A percentile compares a stretch with the other conserved stretches of the same genome.
These are phyloP conservation scores for Pythium rhizo-oryzae DNA, from an alignment of 352 stramenopile genomes.

Conservation along the genomic window DNA sequence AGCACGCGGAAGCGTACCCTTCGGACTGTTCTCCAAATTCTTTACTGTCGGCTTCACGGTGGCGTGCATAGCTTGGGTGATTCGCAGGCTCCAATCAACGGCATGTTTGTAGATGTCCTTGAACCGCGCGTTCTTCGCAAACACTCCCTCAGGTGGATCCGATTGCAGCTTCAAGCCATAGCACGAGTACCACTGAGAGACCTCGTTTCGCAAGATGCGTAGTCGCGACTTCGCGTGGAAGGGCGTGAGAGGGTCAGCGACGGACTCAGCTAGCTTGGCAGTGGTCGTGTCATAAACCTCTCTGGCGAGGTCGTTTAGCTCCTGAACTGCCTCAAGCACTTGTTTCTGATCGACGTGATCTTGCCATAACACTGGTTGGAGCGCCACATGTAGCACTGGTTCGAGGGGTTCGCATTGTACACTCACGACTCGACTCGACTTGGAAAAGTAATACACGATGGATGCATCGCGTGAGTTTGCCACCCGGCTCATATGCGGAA, in stretches of 20 bases:
- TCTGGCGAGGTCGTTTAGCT: constrained; percentile 71
- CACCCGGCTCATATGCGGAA: constrained; percentile 61
- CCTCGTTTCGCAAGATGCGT: constrained; percentile 79
- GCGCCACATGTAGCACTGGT: constrained; percentile 80
- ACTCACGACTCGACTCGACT: constrained; percentile 70
- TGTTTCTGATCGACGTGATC: constrained; percentile 78
- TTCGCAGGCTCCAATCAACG: constrained; percentile 74
- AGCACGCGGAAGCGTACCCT: constrained; percentile 66
- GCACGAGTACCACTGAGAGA: constrained; percentile 84
- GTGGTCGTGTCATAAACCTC: constrained; percentile 81
- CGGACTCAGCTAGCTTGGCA: constrained; percentile 76
- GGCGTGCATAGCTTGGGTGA: constrained; percentile 75
- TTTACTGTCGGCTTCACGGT: constrained; percentile 81
- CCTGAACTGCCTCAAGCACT: constrained; percentile 63
- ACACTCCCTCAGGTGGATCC: constrained; percentile 74
- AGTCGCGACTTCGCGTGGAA: constrained; percentile 74
- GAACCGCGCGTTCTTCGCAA: constrained; percentile 80
- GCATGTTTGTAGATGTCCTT: constrained; percentile 83
- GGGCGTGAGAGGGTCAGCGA: constrained; percentile 69
- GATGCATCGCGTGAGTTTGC: constrained; percentile 64
- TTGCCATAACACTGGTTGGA: constrained; percentile 82
- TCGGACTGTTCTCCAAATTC: constrained; percentile 65
- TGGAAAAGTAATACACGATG: constrained; percentile 81
- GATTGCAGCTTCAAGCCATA: constrained; percentile 74
- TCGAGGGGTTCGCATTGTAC: constrained; percentile 81